Conservation (phyloP, 2,329 filamentous ascomycete species). For the Epicoccum nigrum region DNA sequence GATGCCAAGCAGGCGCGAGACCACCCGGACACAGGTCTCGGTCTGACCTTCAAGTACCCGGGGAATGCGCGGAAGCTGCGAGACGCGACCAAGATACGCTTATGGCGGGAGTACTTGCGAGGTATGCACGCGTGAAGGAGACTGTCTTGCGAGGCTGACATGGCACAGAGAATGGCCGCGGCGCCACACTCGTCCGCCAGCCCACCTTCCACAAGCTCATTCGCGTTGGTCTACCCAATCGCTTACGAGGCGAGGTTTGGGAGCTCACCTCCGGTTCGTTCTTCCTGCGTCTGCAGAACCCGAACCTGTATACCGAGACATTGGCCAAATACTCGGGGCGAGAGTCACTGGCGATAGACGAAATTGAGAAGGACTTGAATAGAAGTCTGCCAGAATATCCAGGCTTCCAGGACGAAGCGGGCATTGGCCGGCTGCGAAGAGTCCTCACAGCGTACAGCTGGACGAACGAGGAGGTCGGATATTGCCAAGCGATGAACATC, state of each 20-base stretch:
- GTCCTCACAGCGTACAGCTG: slow-evolving; percentile 98
- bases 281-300: slow-evolving; percentile 84
- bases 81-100: slow-evolving; percentile 93
- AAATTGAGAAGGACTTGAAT: slow-evolving; percentile 98
- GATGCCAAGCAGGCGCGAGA: slow-evolving; percentile 56
- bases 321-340: slow-evolving; percentile 81
- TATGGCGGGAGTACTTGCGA: slow-evolving; percentile 95
- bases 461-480: slow-evolving; percentile 93
- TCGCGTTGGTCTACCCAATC: slow-evolving; percentile 90
- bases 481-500: slow-evolving; percentile 99
- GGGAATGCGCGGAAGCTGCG: slow-evolving; percentile 92
- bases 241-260: slow-evolving; percentile 93
- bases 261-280: slow-evolving; percentile 91
- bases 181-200: slow-evolving; percentile 88
- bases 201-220: slow-evolving; percentile 98
- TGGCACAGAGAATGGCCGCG: slow-evolving; percentile 79
- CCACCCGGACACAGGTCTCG: slow-evolving; percentile 90
- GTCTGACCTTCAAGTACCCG: slow-evolving; percentile 91
- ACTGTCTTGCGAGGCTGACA: slow-evolving; percentile 18
- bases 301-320: slow-evolving; percentile 82
- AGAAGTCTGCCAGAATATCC: slow-evolving; percentile 96
- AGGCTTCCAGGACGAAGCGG: slow-evolving; percentile 94
- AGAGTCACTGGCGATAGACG: slow-evolving; percentile 93
- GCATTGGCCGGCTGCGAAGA: slow-evolving; percentile 84
- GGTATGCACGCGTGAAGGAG: slow-evolving; percentile 42